phyloP scores from a whole-genome alignment of 2,329 filamentous ascomycete genomes.

The Calonectria crousiana region DNA sequence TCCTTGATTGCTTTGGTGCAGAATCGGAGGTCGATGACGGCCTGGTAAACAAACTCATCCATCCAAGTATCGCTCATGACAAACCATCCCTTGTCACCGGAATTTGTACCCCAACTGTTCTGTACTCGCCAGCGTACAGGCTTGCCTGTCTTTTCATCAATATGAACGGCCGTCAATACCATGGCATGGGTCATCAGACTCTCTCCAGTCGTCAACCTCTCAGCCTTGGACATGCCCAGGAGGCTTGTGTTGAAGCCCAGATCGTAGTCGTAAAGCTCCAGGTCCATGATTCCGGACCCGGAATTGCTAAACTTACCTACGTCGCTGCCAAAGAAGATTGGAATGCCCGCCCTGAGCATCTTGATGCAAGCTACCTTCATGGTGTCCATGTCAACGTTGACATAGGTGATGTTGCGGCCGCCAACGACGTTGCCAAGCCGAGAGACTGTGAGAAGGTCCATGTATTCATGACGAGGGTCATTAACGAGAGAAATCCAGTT shows the following conservation, averaged over 20 bases:
- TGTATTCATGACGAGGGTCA: constrained; percentile 83
- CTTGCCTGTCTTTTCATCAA: constrained; percentile 72
- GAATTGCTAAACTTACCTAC: constrained; percentile 85
- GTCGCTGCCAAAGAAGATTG: constrained; percentile 90
- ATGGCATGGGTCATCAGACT: constrained; percentile 92
- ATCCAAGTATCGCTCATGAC: constrained; percentile 89
- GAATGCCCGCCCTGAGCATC: constrained; percentile 83
- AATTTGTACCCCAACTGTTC: constrained; percentile 82
- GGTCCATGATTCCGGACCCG: constrained; percentile 81
- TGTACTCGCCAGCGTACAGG: constrained; percentile 86
- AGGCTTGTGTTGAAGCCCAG: constrained; percentile 85
- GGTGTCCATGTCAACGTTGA: constrained; percentile 81
- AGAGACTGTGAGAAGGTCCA: constrained; percentile 79
- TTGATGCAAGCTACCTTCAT: constrained; percentile 81
- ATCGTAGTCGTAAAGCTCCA: constrained; percentile 80
- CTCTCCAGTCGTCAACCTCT: constrained; percentile 80
- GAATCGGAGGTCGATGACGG: constrained; percentile 81
- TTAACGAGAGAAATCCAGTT: constrained; percentile 85
- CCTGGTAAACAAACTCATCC: constrained; percentile 87
- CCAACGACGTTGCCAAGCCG: constrained; percentile 86
- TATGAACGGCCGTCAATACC: constrained; percentile 88
- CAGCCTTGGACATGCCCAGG: constrained; percentile 80
- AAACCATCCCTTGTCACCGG: constrained; percentile 85
- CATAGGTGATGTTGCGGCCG: constrained; percentile 80
- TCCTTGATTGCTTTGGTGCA: constrained; percentile 75